A percentile compares a stretch with the other conserved stretches of the same genome.
Conservation (phyloP, 116 monocot species). For the Trichopus zeylanicus region DNA sequence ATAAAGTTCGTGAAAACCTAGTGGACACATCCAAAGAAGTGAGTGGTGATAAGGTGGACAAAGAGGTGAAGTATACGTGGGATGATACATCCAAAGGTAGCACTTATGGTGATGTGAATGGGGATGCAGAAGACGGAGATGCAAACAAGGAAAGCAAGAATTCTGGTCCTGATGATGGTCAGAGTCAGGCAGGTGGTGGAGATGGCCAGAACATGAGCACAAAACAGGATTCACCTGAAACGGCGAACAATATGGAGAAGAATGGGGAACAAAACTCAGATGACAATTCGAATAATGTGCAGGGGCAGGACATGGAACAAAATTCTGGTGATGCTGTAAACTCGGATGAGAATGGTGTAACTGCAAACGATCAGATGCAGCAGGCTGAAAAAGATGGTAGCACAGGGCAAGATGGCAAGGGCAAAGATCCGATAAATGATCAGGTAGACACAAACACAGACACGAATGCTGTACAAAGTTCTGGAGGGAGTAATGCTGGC, state of each 20-base stretch:
- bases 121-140: slow-evolving; percentile 17
- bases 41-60: slow-evolving; percentile 14
- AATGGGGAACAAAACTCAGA: slow-evolving; percentile 5
- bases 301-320: slow-evolving; percentile 7
- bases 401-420: slow-evolving; percentile 18
- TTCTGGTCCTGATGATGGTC: slow-evolving; percentile 1
- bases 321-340: slow-evolving; percentile 14
- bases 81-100: slow-evolving; percentile 17
- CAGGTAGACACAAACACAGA: slow-evolving; percentile 28
- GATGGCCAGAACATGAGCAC: slow-evolving; percentile 11
- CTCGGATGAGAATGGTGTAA: slow-evolving; percentile 11
- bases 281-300: slow-evolving; percentile 13
- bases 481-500: slow-evolving; percentile 14
- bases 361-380: slow-evolving; percentile 11
- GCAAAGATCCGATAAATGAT: slow-evolving; percentile 20
- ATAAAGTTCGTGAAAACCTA: too few species aligned
- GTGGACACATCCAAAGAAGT: slow-evolving; percentile 18
- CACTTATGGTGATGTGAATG: slow-evolving; percentile 35
- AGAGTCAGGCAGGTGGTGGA: slow-evolving; percentile 10
- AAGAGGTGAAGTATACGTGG: slow-evolving; percentile 21
- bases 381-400: slow-evolving; percentile 13
- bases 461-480: slow-evolving; percentile 16
- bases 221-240: slow-evolving; percentile 12
- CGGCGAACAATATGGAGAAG: slow-evolving; percentile 6
- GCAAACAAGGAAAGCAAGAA: neutral